A percentile compares a stretch with the other conserved stretches of the same genome.
Evolutionary conservation across 371 early-diverging fungal genomes (phyloP).

Genomic region (Lichtheimia ornata): DNA sequence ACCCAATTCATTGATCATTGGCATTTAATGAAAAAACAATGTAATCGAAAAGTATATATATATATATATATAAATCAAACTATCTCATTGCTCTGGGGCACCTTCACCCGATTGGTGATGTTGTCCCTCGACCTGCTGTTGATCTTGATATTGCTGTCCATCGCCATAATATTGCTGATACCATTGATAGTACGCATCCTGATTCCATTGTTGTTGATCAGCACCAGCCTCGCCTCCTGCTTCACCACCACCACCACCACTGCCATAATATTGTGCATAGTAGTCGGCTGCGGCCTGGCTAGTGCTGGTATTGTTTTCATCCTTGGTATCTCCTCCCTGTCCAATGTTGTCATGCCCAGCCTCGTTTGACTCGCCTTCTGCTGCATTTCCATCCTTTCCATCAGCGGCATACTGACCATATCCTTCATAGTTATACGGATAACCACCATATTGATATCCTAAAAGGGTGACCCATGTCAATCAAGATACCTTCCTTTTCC

Average conservation of each 20-base stretch:
- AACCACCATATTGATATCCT: conserved; percentile 28
- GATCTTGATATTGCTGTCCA: conserved; percentile 10
- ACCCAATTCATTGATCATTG: no score
- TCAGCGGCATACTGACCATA: conserved; percentile 26
- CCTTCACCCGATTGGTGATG: neutral
- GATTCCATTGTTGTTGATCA: conserved; percentile 31
- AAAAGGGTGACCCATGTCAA: neutral
- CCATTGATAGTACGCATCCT: conserved; percentile 49
- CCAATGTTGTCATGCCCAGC: conserved; percentile 8
- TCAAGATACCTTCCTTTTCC: neutral
- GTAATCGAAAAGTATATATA: no score
- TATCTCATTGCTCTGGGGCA: no score
- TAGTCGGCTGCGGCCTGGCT: conserved; percentile 17
- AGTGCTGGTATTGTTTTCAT: conserved; percentile 8
- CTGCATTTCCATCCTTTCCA: conserved; percentile 1
- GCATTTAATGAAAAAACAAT: no score
- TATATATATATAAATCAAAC: no score
- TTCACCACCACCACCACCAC: conserved; percentile 3
- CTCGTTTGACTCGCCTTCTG: conserved; percentile 1
- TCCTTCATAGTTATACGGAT: conserved; percentile 28
- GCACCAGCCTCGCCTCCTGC: conserved; percentile 10
- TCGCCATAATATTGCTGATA: conserved; percentile 51
- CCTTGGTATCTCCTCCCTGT: conserved; percentile 15
- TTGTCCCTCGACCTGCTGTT: conserved; percentile 1
- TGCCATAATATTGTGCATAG: conserved; percentile 39